These are phyloP conservation scores for Cryphonectria japonica DNA, from an alignment of 2,329 filamentous ascomycete species.

Conservation along the genomic window DNA sequence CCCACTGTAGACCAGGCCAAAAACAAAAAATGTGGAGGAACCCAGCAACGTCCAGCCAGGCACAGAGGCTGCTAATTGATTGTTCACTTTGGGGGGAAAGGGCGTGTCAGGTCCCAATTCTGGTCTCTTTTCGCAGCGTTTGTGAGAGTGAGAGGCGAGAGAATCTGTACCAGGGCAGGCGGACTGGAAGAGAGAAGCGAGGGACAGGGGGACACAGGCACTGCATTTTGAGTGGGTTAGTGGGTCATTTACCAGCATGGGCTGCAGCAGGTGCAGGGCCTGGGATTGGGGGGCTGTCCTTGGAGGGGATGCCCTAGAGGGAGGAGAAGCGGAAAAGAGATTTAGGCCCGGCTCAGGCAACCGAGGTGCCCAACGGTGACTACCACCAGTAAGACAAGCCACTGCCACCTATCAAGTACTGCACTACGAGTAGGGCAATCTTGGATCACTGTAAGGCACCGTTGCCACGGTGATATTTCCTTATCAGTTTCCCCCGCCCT, in stretches of 20 bases:
- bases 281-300: background rate
- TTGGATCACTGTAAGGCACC: background rate
- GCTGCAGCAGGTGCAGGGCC: background rate
- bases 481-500: background rate
- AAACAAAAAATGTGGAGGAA: background rate
- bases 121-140: background rate
- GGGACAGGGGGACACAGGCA: background rate
- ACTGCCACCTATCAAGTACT: too few species aligned
- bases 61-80: background rate
- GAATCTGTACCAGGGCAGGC: background rate
- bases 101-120: background rate
- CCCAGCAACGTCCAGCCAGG: background rate
- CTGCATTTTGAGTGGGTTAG: background rate
- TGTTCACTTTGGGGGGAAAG: background rate
- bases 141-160: too few species aligned
- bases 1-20: background rate
- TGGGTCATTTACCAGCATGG: background rate
- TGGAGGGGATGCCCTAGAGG: background rate
- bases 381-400: background rate
- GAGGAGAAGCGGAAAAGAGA: background rate
- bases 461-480: constrained; percentile 6
- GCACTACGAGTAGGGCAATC: background rate
- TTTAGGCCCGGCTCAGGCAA: constrained; percentile 1
- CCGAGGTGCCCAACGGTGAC: background rate
- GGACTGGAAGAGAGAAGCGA: background rate